Conservation (phyloP, 257 asterid genomes). For the Misopates orontium region DNA sequence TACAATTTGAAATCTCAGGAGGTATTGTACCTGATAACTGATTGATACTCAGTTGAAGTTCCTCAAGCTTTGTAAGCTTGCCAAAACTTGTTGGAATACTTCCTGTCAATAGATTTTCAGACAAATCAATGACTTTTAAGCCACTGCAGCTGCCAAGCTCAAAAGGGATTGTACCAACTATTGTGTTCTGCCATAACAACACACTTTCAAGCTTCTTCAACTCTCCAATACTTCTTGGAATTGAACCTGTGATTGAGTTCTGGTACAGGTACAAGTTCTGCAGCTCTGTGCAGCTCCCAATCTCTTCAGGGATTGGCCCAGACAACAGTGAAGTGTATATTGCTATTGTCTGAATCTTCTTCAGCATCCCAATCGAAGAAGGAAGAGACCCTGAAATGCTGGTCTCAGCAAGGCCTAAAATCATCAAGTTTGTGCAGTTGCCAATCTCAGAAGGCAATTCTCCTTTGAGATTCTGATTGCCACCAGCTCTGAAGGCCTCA, state of each 20-base stretch:
- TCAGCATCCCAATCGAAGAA: slow-evolving; percentile 64
- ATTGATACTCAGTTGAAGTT: slow-evolving; percentile 79
- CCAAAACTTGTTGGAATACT: slow-evolving; percentile 69
- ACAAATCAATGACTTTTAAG: slow-evolving; percentile 64
- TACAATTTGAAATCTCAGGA: slow-evolving; percentile 64
- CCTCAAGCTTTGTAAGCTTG: slow-evolving; percentile 58
- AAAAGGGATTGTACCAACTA: slow-evolving; percentile 68
- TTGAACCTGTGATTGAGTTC: slow-evolving; percentile 76
- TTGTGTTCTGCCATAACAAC: slow-evolving; percentile 75
- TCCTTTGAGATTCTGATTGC: slow-evolving; percentile 81
- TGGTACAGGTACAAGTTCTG: slow-evolving; percentile 79
- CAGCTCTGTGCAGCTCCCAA: slow-evolving; percentile 71
- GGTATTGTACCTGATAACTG: slow-evolving; percentile 82
- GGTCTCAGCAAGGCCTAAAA: slow-evolving; percentile 86
- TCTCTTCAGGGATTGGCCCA: slow-evolving; percentile 88
- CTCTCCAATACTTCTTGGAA: slow-evolving; percentile 60
- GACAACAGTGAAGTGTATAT: slow-evolving; percentile 70
- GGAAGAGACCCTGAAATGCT: slow-evolving; percentile 78
- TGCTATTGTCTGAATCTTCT: slow-evolving; percentile 73
- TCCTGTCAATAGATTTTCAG: slow-evolving; percentile 75
- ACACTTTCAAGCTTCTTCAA: slow-evolving; percentile 61
- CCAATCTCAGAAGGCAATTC: slow-evolving; percentile 78
- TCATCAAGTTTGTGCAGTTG: slow-evolving; percentile 60
- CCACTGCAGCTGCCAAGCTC: slow-evolving; percentile 73
- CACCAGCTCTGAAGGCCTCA: slow-evolving; percentile 78